Conservation (phyloP, 2,329 filamentous ascomycete species). For the Amauroascus verrucosus region DNA sequence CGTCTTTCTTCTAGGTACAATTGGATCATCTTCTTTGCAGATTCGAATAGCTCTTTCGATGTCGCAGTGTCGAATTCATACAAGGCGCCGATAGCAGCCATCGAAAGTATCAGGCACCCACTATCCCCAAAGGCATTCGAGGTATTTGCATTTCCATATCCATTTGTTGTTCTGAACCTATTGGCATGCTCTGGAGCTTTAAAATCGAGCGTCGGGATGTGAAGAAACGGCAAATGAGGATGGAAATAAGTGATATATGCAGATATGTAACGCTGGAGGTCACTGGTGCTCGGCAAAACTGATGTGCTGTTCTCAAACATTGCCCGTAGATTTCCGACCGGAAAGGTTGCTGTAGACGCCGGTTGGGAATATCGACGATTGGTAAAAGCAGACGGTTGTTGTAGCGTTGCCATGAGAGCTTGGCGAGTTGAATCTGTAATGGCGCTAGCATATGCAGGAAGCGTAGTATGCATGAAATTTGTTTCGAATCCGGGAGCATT, state of each 20-base stretch:
- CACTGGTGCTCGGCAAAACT: slow-evolving; percentile 65
- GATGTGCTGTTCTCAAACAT: slow-evolving; percentile 17
- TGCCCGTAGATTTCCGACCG: slow-evolving; percentile 17
- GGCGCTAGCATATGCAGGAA: slow-evolving; percentile 45
- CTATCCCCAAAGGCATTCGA: slow-evolving; percentile 59
- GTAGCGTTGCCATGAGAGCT: slow-evolving; percentile 51
- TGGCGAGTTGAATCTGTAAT: slow-evolving; percentile 58
- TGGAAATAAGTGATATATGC: slow-evolving; percentile 90
- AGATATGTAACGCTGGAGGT: slow-evolving; percentile 81
- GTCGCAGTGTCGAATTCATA: slow-evolving; percentile 75
- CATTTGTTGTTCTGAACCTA: slow-evolving; percentile 48
- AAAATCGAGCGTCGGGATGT: slow-evolving; percentile 84
- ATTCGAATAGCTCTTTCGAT: slow-evolving; percentile 79
- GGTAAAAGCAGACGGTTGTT: slow-evolving; percentile 45
- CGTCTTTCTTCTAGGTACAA: slow-evolving; percentile 84
- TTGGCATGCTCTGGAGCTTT: slow-evolving; percentile 60
- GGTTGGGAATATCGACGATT: slow-evolving; percentile 52
- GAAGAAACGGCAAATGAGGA: slow-evolving; percentile 87
- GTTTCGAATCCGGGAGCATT: slow-evolving; percentile 4
- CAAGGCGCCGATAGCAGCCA: slow-evolving; percentile 75
- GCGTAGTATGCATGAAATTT: not conserved
- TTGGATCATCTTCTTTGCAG: slow-evolving; percentile 91
- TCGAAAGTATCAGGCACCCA: slow-evolving; percentile 75
- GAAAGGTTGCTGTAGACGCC: slow-evolving; percentile 43
- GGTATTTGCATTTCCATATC: slow-evolving; percentile 43